A percentile compares a stretch with the other conserved stretches of the same genome.
Conservation (phyloP, 2,329 filamentous ascomycete genomes). For the Xylaria sp. region DNA sequence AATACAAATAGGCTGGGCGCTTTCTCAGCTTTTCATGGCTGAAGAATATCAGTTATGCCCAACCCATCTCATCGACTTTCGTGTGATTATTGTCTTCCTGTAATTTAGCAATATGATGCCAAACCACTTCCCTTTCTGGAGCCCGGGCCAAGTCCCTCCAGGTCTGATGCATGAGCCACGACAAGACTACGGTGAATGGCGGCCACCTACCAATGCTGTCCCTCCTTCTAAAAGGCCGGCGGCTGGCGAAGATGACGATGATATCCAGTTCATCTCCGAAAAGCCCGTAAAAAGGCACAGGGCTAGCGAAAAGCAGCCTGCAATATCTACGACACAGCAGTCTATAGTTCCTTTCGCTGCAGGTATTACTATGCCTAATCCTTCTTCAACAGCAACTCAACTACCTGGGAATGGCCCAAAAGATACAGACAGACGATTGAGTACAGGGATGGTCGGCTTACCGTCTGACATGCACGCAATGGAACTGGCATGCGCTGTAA, state of each 20-base stretch:
- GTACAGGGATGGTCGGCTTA: slow-evolving; percentile 42
- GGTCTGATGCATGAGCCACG: slow-evolving; percentile 1
- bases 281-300: slow-evolving; percentile 50
- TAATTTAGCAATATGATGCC: slow-evolving; percentile 27
- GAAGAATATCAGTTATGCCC: neutral
- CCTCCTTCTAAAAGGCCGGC: slow-evolving; percentile 37
- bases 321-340: neutral
- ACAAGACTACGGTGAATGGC: neutral
- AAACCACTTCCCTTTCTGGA: slow-evolving; percentile 15
- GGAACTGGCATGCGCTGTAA: slow-evolving; percentile 37
- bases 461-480: slow-evolving; percentile 37
- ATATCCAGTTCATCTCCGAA: slow-evolving; percentile 52
- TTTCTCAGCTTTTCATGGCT: neutral
- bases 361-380: slow-evolving; percentile 1
- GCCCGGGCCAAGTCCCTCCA: slow-evolving; percentile 8
- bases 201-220: neutral
- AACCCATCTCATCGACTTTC: neutral
- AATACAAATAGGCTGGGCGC: slow-evolving; percentile 31
- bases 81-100: neutral
- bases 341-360: neutral
- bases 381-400: slow-evolving; percentile 2
- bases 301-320: slow-evolving; percentile 31
- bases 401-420: slow-evolving; percentile 17
- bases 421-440: slow-evolving; percentile 39
- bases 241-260: slow-evolving; percentile 45